Base-by-base conservation (phyloP, 345 rosid genomes). In the Triadica sebifera region DNA sequence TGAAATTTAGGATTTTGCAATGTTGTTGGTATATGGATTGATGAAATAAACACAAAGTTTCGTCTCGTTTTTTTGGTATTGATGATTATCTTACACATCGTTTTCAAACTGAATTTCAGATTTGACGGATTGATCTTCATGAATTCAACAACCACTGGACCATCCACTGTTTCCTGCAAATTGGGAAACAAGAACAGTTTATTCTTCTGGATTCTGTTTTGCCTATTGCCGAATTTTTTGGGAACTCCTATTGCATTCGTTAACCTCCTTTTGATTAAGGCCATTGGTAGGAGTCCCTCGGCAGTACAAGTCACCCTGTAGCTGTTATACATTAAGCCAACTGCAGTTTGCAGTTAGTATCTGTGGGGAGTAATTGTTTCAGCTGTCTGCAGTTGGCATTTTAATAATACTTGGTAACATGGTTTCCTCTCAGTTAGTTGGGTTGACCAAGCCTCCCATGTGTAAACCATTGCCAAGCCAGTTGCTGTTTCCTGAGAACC, bases 101-200 rank as follows among this genome's bases (percentile, higher is more conserved):
- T 0, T 55, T 77, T 15, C 15, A 9, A 66, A 19, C 56, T 69
- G 56, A 39, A 49, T 65, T 83, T 75, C 93, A 95, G 98, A 85
- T 84, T 83, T 74, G 87, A 80, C 74, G 73, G 74, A 75, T 69
- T 81, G 82, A 80, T 83, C 91, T 95, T 93, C 89, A 95, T 93
- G 99, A 89, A 79, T 89, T 89, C 90, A 82, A 88, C 67, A 84
- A 80, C 83, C 75, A 57, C 83, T 82, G 94, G 81, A 81, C 83
- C 85, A 87, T 86, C 82, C 61, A 60, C 71, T 74, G 99, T 95
- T 93, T 95, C 99, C 99, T 95, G 96, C 86, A 79, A 81, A 62
- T 85, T 76, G 95, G 98, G 98, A 91, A 95, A 88, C 96, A 91
- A n/a, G n/a, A n/a, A 79, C 87, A 65, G 73, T 89, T 82, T 80